Evolutionary conservation across 2,329 filamentous ascomycete genomes (phyloP).

Genomic region (Amauroascus niger): DNA sequence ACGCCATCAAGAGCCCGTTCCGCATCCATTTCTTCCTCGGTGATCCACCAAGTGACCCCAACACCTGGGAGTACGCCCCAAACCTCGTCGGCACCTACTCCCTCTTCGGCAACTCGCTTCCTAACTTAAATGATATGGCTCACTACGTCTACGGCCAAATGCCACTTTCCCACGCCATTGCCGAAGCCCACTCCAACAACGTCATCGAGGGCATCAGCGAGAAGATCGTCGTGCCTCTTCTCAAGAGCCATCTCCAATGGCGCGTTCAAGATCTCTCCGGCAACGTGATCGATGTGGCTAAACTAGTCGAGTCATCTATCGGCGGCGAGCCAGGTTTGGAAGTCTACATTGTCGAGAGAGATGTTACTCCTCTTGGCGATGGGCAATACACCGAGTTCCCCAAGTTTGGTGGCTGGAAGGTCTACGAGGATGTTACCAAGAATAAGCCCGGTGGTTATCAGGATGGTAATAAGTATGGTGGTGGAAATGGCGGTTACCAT

Average conservation of each 20-base stretch:
- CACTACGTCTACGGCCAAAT: conserved; percentile 12
- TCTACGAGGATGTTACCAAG: conserved; percentile 10
- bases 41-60: conserved; percentile 37
- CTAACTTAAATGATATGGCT: background rate
- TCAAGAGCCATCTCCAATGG: conserved; percentile 19
- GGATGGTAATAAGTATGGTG: background rate
- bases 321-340: conserved; percentile 13
- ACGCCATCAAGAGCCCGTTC: conserved; percentile 51
- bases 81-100: conserved; percentile 55
- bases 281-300: conserved; percentile 16
- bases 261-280: conserved; percentile 16
- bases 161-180: conserved; percentile 19
- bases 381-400: conserved; percentile 7
- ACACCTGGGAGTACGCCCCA: conserved; percentile 43
- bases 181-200: conserved; percentile 25
- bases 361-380: conserved; percentile 15
- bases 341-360: conserved; percentile 16
- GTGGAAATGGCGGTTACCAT: background rate
- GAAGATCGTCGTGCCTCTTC: conserved; percentile 15
- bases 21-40: conserved; percentile 61
- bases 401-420: conserved; percentile 7
- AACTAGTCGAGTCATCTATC: conserved; percentile 14
- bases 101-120: conserved; percentile 35
- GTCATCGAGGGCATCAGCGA: conserved; percentile 15
- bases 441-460: conserved; percentile 11